A percentile compares a stretch with the other conserved stretches of the same genome.
Evolutionary conservation across 345 rosid genomes (phyloP).

Genomic region (Populus tremula): DNA sequence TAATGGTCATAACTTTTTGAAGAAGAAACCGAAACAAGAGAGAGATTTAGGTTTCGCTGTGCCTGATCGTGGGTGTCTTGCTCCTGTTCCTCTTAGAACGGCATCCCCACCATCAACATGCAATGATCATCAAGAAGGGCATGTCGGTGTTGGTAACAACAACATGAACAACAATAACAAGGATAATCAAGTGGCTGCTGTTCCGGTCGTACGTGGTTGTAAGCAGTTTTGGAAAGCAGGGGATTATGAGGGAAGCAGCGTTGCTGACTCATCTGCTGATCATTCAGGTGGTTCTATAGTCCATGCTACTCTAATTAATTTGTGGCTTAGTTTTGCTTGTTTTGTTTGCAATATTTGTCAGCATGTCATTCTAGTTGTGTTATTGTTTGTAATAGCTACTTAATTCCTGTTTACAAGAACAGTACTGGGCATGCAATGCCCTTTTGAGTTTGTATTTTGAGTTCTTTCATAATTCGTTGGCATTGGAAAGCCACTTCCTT

Average conservation of each 20-base stretch:
- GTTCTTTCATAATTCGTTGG: too few species aligned
- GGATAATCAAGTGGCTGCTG: neutral
- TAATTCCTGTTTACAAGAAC: too few species aligned
- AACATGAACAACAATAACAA: neutral
- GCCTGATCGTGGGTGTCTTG: slow-evolving; percentile 10
- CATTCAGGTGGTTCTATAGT: slow-evolving; percentile 15
- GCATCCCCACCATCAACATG: neutral
- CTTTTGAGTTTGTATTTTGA: too few species aligned
- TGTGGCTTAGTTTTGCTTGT: too few species aligned
- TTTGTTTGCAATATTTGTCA: too few species aligned
- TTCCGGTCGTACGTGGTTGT: neutral
- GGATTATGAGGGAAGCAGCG: slow-evolving; percentile 41
- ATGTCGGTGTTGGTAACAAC: neutral
- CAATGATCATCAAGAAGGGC: too few species aligned
- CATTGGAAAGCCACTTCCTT: neutral
- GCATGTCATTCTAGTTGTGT: too few species aligned
- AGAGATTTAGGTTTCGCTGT: neutral
- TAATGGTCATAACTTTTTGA: neutral
- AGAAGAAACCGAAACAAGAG: slow-evolving; percentile 3
- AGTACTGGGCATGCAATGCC: too few species aligned
- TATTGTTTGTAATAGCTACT: too few species aligned
- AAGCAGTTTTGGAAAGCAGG: slow-evolving; percentile 71
- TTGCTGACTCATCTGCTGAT: neutral
- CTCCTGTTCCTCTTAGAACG: neutral
- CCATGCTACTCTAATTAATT: too few species aligned